Evolutionary conservation across 2,329 filamentous ascomycete species (phyloP), one percentile per base, ranked within the genome.

Genomic region (Stachybotrys elegans): DNA sequence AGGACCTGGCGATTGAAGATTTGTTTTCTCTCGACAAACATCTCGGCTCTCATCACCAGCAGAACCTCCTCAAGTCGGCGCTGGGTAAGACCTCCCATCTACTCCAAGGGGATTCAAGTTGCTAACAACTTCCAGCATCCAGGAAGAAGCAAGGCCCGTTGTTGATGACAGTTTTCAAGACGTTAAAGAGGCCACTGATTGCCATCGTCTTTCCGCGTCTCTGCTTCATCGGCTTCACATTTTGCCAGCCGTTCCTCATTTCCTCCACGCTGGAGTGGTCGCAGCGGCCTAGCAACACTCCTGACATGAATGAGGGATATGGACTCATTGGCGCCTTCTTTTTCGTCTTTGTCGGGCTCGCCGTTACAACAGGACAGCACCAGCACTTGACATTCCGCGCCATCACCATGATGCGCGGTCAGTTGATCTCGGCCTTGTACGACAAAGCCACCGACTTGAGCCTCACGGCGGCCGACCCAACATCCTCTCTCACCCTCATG

Each of bases 401-500:
- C 13, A 45, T 56, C 13, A 56, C 55, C 7, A 63, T 63, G 54
- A 43, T 51, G 2, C 56, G 68, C 9, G 61, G 55, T 1, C 50
- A 54, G 14, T 52, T 67, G 2, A 48, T 57, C 4, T 51, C 59
- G 0, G 47, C 66, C 2, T 12, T 55, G 3, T 60, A 60, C 23
- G 43, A 51, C 32, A 57, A 62, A 34, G 57, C 56, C 11, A 56
- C 53, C 2, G 45, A 52, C 12, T 46, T 65, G 14, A 53, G 50
- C 4, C 51, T 64, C 6, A 52, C 56, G 1, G 49, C 57, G 2
- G 55, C 60, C 8, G 63, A 66, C 19, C 59, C 67, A 1, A 59
- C 63, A 0, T 62, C 64, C 0, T 58, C 67, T 0, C 49, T 73
- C 37, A 72, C 71, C 4, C 52, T 73, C 6, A 73, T 73, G 66